Percentiles rank a stretch among this genome's conserved stretches.
Conservation (phyloP, 495 filamentous ascomycete species). For the Neurospora sp. region DNA sequence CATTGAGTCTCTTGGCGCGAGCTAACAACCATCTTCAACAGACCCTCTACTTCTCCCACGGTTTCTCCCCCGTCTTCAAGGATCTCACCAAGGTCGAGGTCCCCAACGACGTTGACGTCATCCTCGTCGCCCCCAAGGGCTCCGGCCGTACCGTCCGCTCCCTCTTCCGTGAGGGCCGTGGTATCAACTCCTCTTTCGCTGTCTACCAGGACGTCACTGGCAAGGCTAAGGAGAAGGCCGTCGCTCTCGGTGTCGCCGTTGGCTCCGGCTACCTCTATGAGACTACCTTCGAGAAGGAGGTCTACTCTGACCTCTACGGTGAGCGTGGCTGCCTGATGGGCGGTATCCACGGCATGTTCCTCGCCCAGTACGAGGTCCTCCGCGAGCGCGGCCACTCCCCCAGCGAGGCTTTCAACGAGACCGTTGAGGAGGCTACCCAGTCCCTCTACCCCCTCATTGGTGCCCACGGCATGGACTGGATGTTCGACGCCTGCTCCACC, state of each 20-base stretch:
- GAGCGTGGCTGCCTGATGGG: slow-evolving; percentile 99
- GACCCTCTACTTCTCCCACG: slow-evolving; percentile 99
- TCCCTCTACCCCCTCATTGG: slow-evolving; percentile 95
- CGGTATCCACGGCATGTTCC: slow-evolving; percentile 99
- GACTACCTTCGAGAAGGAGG: slow-evolving; percentile 99
- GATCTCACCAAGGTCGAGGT: slow-evolving; percentile 97
- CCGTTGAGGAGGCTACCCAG: slow-evolving; percentile 98
- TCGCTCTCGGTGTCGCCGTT: slow-evolving; percentile 93
- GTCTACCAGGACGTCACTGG: slow-evolving; percentile 98
- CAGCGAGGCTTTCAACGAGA: slow-evolving; percentile 99
- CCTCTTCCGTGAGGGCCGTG: slow-evolving; percentile 94
- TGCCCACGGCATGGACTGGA: slow-evolving; percentile 98
- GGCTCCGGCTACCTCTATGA: slow-evolving; percentile 98
- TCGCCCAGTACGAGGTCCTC: slow-evolving; percentile 99
- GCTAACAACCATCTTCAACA: slow-evolving; percentile 18
- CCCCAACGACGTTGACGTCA: slow-evolving; percentile 90
- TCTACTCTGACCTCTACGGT: slow-evolving; percentile 98
- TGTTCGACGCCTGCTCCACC: slow-evolving; percentile 99
- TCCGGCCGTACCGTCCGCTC: slow-evolving; percentile 96
- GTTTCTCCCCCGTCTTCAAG: slow-evolving; percentile 99
- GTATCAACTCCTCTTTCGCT: slow-evolving; percentile 98
- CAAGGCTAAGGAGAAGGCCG: slow-evolving; percentile 95
- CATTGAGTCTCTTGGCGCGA: neutral
- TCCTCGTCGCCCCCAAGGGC: slow-evolving; percentile 97
- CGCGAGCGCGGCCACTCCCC: slow-evolving; percentile 95